These are phyloP conservation scores for Aspergillus brunneoviolaceus DNA, from an alignment of 2,329 filamentous ascomycete species.

Conservation along the genomic window DNA sequence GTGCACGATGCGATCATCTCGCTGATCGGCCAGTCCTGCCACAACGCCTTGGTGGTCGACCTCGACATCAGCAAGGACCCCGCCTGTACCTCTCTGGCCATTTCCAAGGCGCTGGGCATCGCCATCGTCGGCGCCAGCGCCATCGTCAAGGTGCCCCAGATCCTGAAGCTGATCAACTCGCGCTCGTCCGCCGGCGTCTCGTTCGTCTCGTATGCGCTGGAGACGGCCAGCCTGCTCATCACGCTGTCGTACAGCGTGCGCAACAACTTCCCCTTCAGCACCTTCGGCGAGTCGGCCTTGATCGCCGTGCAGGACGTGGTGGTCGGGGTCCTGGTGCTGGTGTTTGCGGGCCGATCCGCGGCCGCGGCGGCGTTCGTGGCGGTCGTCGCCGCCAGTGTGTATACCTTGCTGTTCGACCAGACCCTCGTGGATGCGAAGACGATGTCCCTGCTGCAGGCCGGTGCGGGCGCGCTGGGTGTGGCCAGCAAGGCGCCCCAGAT, in stretches of 20 bases:
- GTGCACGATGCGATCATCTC: conserved; percentile 73
- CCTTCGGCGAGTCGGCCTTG: conserved; percentile 90
- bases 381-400: conserved; percentile 67
- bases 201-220: conserved; percentile 88
- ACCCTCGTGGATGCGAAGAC: conserved; percentile 64
- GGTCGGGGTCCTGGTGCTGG: conserved; percentile 81
- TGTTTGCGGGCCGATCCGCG: conserved; percentile 69
- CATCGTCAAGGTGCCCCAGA: conserved; percentile 95
- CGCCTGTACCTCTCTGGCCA: conserved; percentile 80
- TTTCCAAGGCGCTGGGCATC: conserved; percentile 90
- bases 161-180: conserved; percentile 83
- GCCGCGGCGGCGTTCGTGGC: conserved; percentile 77
- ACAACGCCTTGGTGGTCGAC: conserved; percentile 80
- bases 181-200: conserved; percentile 80
- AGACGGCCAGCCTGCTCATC: conserved; percentile 85
- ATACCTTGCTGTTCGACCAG: conserved; percentile 66
- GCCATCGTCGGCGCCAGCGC: conserved; percentile 88
- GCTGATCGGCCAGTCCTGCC: conserved; percentile 80
- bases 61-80: conserved; percentile 71
- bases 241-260: conserved; percentile 89
- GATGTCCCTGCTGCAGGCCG: conserved; percentile 76
- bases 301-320: conserved; percentile 91
- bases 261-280: conserved; percentile 91
- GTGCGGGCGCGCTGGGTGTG: conserved; percentile 77
- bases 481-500: conserved; percentile 96